phyloP scores from a whole-genome alignment of 2,329 filamentous ascomycete genomes.

The Pyrenochaeta sp. region DNA sequence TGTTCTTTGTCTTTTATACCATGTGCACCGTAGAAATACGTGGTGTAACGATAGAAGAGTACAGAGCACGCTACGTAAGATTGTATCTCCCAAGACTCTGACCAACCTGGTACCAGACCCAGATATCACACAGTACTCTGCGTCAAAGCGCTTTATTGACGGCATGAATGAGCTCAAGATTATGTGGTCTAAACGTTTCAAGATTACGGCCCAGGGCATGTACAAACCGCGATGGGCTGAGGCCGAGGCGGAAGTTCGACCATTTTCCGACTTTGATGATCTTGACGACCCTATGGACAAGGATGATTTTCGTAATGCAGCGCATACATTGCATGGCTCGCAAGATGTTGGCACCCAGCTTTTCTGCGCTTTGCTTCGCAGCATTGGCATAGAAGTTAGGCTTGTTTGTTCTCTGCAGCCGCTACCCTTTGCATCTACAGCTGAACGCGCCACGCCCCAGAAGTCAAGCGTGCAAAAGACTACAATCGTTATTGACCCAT shows the following conservation, averaged over 20 bases:
- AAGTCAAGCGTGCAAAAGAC: constrained; percentile 31
- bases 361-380: constrained; percentile 85
- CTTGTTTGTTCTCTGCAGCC: constrained; percentile 91
- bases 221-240: constrained; percentile 73
- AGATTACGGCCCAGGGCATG: constrained; percentile 66
- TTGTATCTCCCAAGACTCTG: constrained; percentile 72
- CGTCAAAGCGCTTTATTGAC: constrained; percentile 78
- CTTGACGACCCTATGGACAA: constrained; percentile 74
- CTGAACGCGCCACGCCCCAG: constrained; percentile 40
- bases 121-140: constrained; percentile 75
- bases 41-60: constrained; percentile 85
- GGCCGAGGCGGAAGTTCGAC: constrained; percentile 65
- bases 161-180: constrained; percentile 75
- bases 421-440: constrained; percentile 69
- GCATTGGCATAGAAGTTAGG: constrained; percentile 80
- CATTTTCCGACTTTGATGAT: constrained; percentile 61
- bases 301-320: constrained; percentile 76
- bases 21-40: constrained; percentile 78
- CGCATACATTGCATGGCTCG: constrained; percentile 76
- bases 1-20: constrained; percentile 80
- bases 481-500: constrained; percentile 42
- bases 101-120: constrained; percentile 73
- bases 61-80: constrained; percentile 62
- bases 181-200: constrained; percentile 75
- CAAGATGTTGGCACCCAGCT: constrained; percentile 89